Evolutionary conservation across 2,329 filamentous ascomycete species (phyloP), one percentile per base, ranked within the genome.

Genomic region (Epichloe brachyelytri): DNA sequence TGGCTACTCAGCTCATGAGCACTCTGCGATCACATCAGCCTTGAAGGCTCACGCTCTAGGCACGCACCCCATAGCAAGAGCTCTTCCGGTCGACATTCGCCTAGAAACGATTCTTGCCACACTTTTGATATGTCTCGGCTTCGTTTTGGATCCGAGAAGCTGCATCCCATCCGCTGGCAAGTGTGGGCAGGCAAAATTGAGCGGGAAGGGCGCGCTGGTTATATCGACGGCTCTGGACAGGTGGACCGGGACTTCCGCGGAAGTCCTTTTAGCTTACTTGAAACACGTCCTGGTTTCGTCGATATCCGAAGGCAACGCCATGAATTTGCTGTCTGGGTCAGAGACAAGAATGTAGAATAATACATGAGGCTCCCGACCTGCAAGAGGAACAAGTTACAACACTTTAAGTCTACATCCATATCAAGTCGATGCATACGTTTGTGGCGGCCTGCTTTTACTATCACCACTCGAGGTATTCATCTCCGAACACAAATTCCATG

Each of bases 1-100:
- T 56, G 94, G 90, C 71, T 98, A 97, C 71, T 98, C 93, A 48
- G 89, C 90, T 45, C 86, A 95, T 68, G 93, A 98, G 71, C 87
- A 95, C 71, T 85, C 88, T 6, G 76, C 82, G 20, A 78, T 95
- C 47, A 80, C 83, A 59, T 78, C 83, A 51, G 72, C 74, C 36
- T 67, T 74, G 49, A 65, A 71, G 43, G 69, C 72, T 33, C 65
- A 73, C 41, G 61, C 71, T 4, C 62, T 70, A 26, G 65, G 75
- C 4, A 68, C 72, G 33, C 61, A 68, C 19, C 62, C 70, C 14
- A 60, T 70, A 3, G 58, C 66, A 48, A 62, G 68, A 52, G 71
- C 77, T 15, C 76, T 97, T 1, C 91, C 93, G 0, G 70, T 86
- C 55, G 93, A 98, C 63, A 94, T 98, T 60, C 80, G 82, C 38